Evolutionary conservation across 192 early-diverging fungal genomes (phyloP).

Genomic region (Hyaloraphidium curvatum): DNA sequence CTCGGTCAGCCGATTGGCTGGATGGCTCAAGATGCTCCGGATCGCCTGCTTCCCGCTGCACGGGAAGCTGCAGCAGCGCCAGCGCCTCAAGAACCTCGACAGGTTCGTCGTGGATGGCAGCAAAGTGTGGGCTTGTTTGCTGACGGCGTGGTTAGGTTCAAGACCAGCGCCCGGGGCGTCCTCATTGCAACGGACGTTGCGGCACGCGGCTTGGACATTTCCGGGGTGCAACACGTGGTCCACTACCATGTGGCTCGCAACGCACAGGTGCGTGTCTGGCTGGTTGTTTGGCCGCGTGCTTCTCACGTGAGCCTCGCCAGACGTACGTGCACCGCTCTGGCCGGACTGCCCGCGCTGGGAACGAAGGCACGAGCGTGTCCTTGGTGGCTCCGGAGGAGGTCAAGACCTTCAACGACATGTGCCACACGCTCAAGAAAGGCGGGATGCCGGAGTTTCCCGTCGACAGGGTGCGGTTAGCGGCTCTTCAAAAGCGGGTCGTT

Average conservation of each 20-base stretch:
- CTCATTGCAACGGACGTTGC: conserved; percentile 93
- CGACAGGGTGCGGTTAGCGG: conserved; percentile 42
- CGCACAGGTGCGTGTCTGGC: conserved; percentile 29
- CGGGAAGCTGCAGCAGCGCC: conserved; percentile 90
- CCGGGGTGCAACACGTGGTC: conserved; percentile 75
- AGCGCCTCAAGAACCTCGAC: conserved; percentile 84
- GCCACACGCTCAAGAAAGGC: conserved; percentile 57
- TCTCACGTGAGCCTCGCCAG: background rate
- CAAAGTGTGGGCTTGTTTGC: background rate
- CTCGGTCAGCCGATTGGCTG: conserved; percentile 67
- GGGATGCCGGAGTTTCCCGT: conserved; percentile 61
- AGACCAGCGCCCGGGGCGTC: conserved; percentile 44
- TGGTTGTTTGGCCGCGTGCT: background rate
- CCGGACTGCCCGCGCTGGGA: conserved; percentile 73
- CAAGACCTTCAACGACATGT: conserved; percentile 62
- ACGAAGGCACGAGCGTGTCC: conserved; percentile 64
- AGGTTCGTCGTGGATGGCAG: conserved; percentile 17
- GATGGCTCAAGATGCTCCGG: conserved; percentile 54
- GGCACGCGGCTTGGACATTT: conserved; percentile 87
- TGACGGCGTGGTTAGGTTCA: conserved; percentile 40
- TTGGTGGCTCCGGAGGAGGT: conserved; percentile 70
- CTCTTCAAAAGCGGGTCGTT: conserved; percentile 53
- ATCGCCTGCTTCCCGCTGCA: conserved; percentile 67
- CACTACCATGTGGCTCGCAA: conserved; percentile 89
- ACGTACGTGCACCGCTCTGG: conserved; percentile 93